Percentiles rank a stretch among this genome's conserved stretches.
Evolutionary conservation across 2,329 filamentous ascomycete species (phyloP).

Genomic region (Fusarium pseudocircinatum): DNA sequence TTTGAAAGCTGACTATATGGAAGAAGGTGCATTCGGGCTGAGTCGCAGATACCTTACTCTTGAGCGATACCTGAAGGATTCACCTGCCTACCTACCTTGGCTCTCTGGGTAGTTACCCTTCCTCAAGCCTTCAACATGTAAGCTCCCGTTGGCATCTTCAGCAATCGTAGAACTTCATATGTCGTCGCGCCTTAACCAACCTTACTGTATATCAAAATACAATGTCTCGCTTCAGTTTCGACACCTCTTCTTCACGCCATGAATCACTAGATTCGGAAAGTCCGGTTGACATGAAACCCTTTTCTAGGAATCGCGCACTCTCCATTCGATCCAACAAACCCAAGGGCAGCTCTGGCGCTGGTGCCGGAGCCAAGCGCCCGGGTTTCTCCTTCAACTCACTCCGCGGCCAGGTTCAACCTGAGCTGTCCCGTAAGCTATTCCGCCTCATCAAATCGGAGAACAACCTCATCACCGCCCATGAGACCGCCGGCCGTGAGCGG

Average conservation of each 20-base stretch:
- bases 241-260: conserved; percentile 39
- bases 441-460: conserved; percentile 96
- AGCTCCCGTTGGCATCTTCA: conserved; percentile 19
- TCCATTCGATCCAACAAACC: conserved; percentile 75
- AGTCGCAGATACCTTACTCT: neutral
- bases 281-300: conserved; percentile 40
- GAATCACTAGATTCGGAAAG: conserved; percentile 32
- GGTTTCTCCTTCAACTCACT: conserved; percentile 89
- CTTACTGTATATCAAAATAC: neutral
- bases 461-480: conserved; percentile 84
- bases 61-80: neutral
- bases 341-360: conserved; percentile 51
- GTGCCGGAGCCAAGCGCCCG: conserved; percentile 53
- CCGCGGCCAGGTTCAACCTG: conserved; percentile 84
- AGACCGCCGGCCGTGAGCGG: conserved; percentile 85
- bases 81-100: neutral
- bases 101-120: neutral
- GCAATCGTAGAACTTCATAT: neutral
- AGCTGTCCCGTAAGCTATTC: conserved; percentile 88
- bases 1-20: conserved; percentile 24
- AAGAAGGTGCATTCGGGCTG: conserved; percentile 24
- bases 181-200: neutral
- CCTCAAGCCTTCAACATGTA: conserved; percentile 30
- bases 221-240: conserved; percentile 49
- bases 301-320: conserved; percentile 75